Conservation (phyloP, 345 rosid genomes). For the Gynandropsis gynandra region DNA sequence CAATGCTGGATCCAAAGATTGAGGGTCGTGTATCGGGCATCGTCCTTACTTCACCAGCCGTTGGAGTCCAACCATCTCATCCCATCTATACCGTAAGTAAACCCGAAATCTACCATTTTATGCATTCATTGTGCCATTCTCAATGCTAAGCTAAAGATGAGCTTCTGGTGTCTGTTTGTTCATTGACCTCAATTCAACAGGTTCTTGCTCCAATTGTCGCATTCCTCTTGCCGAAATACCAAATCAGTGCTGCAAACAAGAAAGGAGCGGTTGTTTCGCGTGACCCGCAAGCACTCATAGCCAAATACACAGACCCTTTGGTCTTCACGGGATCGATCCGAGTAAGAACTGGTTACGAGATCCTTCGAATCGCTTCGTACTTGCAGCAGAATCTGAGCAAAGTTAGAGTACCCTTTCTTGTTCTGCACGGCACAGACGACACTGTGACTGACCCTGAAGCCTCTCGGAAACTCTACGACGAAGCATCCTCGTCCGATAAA, state of each 20-base stretch:
- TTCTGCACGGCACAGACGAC: constrained; percentile 84
- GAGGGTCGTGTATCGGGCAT: constrained; percentile 56
- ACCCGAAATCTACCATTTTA: neutral
- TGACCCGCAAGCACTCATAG: constrained; percentile 68
- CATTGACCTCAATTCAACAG: constrained; percentile 34
- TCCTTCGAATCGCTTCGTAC: constrained; percentile 56
- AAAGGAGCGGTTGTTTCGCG: constrained; percentile 82
- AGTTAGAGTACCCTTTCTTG: constrained; percentile 63
- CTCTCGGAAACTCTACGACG: constrained; percentile 48
- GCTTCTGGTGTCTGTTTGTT: neutral
- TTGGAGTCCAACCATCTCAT: constrained; percentile 93
- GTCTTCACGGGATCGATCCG: constrained; percentile 83
- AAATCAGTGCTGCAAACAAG: constrained; percentile 75
- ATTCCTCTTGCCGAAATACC: constrained; percentile 57
- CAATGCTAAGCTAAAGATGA: too few species aligned
- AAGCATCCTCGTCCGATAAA: constrained; percentile 72
- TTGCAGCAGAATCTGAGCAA: constrained; percentile 59
- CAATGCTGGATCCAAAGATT: constrained; percentile 57
- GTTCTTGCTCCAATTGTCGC: constrained; percentile 75
- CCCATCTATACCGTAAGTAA: constrained; percentile 56
- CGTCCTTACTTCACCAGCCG: constrained; percentile 87
- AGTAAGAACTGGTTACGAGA: constrained; percentile 87
- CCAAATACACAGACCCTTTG: constrained; percentile 86
- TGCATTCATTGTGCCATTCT: too few species aligned
- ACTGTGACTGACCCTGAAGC: constrained; percentile 78